A percentile compares a stretch with the other conserved stretches of the same genome.
phyloP scores from a whole-genome alignment of 371 early-diverging fungal genomes.

The Hamiltosporidium magnivora region DNA sequence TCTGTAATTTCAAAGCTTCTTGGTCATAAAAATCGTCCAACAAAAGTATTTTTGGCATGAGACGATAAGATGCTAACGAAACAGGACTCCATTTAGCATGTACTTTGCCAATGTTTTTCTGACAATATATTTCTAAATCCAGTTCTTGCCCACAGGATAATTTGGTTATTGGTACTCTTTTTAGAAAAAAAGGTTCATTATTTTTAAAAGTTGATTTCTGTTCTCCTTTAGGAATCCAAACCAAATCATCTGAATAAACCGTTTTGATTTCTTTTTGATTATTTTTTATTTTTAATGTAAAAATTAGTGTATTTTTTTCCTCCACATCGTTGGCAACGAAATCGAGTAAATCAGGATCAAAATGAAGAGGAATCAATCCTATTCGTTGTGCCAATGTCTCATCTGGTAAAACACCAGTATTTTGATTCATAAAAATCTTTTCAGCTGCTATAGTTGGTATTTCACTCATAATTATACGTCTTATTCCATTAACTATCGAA shows the following conservation, averaged over 20 bases:
- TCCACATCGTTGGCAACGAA: slow-evolving; percentile 59
- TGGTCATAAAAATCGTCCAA: slow-evolving; percentile 47
- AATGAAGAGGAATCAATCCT: slow-evolving; percentile 81
- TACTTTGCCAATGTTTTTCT: slow-evolving; percentile 78
- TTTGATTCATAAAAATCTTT: slow-evolving; percentile 76
- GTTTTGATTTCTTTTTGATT: slow-evolving; percentile 20
- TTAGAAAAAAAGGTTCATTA: slow-evolving; percentile 62
- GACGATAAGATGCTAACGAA: slow-evolving; percentile 17
- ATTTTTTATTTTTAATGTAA: slow-evolving; percentile 62
- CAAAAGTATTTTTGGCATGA: slow-evolving; percentile 16
- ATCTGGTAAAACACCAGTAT: slow-evolving; percentile 82
- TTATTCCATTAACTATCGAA: slow-evolving; percentile 53
- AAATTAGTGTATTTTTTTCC: slow-evolving; percentile 79
- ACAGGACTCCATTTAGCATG: slow-evolving; percentile 98
- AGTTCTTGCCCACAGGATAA: slow-evolving; percentile 78
- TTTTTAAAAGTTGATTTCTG: slow-evolving; percentile 64
- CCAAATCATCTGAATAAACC: slow-evolving; percentile 67
- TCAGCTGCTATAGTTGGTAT: slow-evolving; percentile 67
- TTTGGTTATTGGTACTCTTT: slow-evolving; percentile 79
- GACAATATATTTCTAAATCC: slow-evolving; percentile 70
- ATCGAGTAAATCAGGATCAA: slow-evolving; percentile 66
- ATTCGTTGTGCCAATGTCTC: slow-evolving; percentile 90
- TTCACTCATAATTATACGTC: slow-evolving; percentile 50
- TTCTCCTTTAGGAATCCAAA: slow-evolving; percentile 73
- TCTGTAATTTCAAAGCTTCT: slow-evolving; percentile 68